Base-by-base conservation (phyloP, 2,329 filamentous ascomycete genomes). In the Gaeumannomyces sp. region DNA sequence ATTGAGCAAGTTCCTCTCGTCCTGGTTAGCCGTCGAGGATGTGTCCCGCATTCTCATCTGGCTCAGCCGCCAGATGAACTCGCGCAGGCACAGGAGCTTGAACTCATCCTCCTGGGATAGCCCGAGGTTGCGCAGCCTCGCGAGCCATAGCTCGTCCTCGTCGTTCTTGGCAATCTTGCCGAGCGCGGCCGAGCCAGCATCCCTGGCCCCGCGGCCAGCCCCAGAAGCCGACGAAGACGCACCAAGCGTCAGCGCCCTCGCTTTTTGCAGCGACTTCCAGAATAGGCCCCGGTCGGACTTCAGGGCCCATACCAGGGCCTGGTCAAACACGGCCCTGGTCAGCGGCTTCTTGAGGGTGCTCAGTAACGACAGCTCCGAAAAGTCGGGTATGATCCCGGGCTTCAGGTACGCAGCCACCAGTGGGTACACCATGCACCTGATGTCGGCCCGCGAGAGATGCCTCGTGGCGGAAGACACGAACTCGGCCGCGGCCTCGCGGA, bases 61-160 rank as follows among this genome's bases (percentile, higher is more conserved):
- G 62, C 90, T 90, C 10, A 95, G 83, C 56, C 91, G 87, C 91
- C 92, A 97, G 57, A 99, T 91, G 71, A 96, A 98, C 72, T 97
- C 93, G 65, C 91, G 84, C 14, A 99, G 80, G 6, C 89, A 90
- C 50, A 98, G 79, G 2, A 99, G 79, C 75, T 99, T 98, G 72
- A 90, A 86, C 69, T 99, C 95, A 70, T 99, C 94, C 59, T 97
- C 93, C 1, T 82, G 73, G 1, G 83, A 80, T 80, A 99, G 86
- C 0, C 95, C 95, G 58, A 96, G 86, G 68, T 92, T 96, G 62
- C 91, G 86, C 61, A 99, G 78, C 68, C 92, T 90, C 19, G 85
- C 82, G n/a, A 99, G 80, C 93, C 95, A 98, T 69, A 93, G 87
- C 67, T 97, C 93, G 72, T 99, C 95, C 74, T 98, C 94, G 11